Evolutionary conservation across 129 eudicot genomes (phyloP).

Genomic region (Flaveria linearis): DNA sequence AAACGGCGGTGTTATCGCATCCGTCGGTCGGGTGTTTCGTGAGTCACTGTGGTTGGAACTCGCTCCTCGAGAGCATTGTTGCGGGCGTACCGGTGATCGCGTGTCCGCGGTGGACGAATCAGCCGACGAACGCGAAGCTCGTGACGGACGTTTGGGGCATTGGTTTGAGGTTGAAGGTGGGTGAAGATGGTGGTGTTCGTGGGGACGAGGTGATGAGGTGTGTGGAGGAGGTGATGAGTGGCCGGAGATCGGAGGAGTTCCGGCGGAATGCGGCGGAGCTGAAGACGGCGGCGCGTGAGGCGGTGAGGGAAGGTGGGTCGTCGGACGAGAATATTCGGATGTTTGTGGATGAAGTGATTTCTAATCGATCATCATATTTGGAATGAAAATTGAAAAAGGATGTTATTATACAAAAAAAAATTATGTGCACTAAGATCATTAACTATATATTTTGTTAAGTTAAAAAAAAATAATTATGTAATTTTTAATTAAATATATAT

Average conservation of each 20-base stretch:
- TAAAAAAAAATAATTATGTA: too few relatives aligned
- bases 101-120: constrained; percentile 54
- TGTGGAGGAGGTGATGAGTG: constrained; percentile 40
- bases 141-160: constrained; percentile 39
- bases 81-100: constrained; percentile 56
- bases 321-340: constrained; percentile 42
- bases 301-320: constrained; percentile 40
- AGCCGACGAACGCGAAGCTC: constrained; percentile 53
- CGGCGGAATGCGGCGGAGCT: constrained; percentile 35
- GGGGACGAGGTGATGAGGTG: constrained; percentile 43
- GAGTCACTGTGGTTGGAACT: constrained; percentile 69
- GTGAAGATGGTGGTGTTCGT: constrained; percentile 20
- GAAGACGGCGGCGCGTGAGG: constrained; percentile 39
- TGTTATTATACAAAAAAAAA: neutral
- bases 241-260: constrained; percentile 35
- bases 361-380: neutral
- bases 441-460: too few relatives aligned
- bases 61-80: constrained; percentile 37
- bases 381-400: neutral
- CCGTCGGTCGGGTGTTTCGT: constrained; percentile 46
- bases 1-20: constrained; percentile 40
- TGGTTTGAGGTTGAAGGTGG: constrained; percentile 38
- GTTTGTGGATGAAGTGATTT: constrained; percentile 37
- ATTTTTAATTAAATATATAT: too few relatives aligned
- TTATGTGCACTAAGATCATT: too few relatives aligned